Base-by-base conservation (phyloP, 805 yeast species). In the Hanseniaspora valbyensis region DNA sequence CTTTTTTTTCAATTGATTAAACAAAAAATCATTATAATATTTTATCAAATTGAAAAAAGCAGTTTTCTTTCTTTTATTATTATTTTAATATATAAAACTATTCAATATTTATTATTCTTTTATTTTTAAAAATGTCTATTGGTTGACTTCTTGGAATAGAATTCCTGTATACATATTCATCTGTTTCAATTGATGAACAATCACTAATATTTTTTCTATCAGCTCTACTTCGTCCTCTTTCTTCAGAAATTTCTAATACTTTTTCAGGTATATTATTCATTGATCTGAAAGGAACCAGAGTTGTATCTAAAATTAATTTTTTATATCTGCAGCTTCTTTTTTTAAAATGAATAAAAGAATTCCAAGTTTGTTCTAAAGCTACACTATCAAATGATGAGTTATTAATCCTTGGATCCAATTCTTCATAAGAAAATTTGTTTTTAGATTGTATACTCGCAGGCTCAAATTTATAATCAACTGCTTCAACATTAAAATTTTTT, bases 331-430 rank as follows among this genome's bases (percentile, higher is more conserved):
- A 6, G 1, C 12, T 18, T 36, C 41, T 44, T 3, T 13, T 36
- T 21, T 44, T 39, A 44, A 44, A 44, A 21, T 39, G 18, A 7
- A 44, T 30, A 3, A 24, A 24, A 21, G 42, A 37, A 28, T 38
- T n/a, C 42, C 42, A 38, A 9, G 7, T 38, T 44, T 44, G 49
- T 14, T 44, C 49, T 24, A 44, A 28, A 5, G 42, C 33, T 14
- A 44, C 28, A 28, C 49, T 29, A n/a, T 44, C 42, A 38, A 13
- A 39, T 12, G 30, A 28, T 4, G 29, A 14, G n/a, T 44, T 44
- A 14, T 44, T 44, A 8, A 44, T 44, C 37, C 49, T 44, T 7
- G 49, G 49, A 38, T 44, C 49, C 16, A 39, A 18, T 22, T 37
- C 49, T n/a, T 44, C 42, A 14, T 36, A 26, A 26, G 5, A 36